phyloP scores from a whole-genome alignment of 768 basidiomycete species.

The Leucogyrophana mollusca region DNA sequence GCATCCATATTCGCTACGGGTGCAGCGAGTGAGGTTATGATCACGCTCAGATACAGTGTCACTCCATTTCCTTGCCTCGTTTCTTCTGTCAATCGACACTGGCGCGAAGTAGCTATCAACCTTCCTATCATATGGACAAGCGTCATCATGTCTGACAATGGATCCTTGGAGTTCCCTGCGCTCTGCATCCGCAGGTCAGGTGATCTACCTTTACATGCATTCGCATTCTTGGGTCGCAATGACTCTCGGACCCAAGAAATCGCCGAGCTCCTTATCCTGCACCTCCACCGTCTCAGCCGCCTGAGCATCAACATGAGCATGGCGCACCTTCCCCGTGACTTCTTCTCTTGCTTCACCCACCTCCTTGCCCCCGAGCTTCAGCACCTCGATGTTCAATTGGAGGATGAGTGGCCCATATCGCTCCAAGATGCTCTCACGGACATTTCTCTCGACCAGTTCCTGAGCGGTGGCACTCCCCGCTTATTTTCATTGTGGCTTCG shows the following conservation, averaged over 20 bases:
- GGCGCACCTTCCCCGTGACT: neutral
- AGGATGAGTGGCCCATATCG: neutral
- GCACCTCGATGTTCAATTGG: neutral
- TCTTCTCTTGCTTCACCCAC: neutral
- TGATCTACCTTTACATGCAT: neutral
- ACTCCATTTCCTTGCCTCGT: constrained; percentile 21
- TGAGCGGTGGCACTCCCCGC: neutral
- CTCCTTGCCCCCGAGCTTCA: neutral
- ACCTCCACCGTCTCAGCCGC: neutral
- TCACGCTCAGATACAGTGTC: neutral
- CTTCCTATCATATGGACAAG: constrained; percentile 34
- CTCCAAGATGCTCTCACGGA: too few relatives aligned
- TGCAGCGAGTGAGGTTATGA: neutral
- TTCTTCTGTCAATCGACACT: constrained; percentile 39
- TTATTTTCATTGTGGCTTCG: too few relatives aligned
- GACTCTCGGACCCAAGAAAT: neutral
- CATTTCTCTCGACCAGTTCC: neutral
- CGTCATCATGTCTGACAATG: constrained; percentile 1
- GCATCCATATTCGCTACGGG: neutral
- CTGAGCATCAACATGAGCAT: neutral
- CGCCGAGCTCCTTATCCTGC: neutral
- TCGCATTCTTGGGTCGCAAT: neutral
- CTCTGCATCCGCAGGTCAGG: neutral
- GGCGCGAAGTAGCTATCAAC: constrained; percentile 35
- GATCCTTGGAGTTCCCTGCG: constrained; percentile 8